Evolutionary conservation across 768 basidiomycete genomes (phyloP).

Genomic region (Peribolospora baueri): DNA sequence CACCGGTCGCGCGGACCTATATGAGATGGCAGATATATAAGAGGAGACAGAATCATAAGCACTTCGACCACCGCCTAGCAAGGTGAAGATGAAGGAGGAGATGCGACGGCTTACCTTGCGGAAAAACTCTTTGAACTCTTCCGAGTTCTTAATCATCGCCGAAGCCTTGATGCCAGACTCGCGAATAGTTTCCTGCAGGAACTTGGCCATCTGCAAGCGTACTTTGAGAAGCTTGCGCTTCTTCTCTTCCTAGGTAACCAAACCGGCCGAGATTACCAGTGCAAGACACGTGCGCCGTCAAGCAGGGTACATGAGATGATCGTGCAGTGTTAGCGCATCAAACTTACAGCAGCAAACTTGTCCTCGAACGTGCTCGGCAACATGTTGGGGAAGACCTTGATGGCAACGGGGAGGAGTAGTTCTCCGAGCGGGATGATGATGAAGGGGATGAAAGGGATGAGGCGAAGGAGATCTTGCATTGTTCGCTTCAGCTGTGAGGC

Average conservation of each 20-base stretch:
- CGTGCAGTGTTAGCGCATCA: neutral
- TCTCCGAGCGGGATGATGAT: slow-evolving; percentile 97
- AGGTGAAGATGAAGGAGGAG: neutral
- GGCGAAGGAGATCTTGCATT: slow-evolving; percentile 69
- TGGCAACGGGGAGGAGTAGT: slow-evolving; percentile 72
- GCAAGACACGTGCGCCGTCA: neutral
- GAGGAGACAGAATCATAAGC: neutral
- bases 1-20: slow-evolving; percentile 79
- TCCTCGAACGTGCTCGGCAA: slow-evolving; percentile 95
- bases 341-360: slow-evolving; percentile 65
- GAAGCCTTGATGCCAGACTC: slow-evolving; percentile 80
- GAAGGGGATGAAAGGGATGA: slow-evolving; percentile 88
- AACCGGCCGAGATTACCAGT: neutral
- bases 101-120: slow-evolving; percentile 38
- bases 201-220: slow-evolving; percentile 95
- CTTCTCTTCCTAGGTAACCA: slow-evolving; percentile 60
- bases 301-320: too few relatives aligned
- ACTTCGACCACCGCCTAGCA: neutral
- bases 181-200: slow-evolving; percentile 85
- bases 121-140: slow-evolving; percentile 99
- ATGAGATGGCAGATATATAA: neutral
- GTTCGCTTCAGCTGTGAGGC: slow-evolving; percentile 58
- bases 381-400: slow-evolving; percentile 97
- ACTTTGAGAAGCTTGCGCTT: slow-evolving; percentile 83
- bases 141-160: slow-evolving; percentile 65